Evolutionary conservation across 495 filamentous ascomycete genomes (phyloP).

Genomic region (Podospora tetraspora): DNA sequence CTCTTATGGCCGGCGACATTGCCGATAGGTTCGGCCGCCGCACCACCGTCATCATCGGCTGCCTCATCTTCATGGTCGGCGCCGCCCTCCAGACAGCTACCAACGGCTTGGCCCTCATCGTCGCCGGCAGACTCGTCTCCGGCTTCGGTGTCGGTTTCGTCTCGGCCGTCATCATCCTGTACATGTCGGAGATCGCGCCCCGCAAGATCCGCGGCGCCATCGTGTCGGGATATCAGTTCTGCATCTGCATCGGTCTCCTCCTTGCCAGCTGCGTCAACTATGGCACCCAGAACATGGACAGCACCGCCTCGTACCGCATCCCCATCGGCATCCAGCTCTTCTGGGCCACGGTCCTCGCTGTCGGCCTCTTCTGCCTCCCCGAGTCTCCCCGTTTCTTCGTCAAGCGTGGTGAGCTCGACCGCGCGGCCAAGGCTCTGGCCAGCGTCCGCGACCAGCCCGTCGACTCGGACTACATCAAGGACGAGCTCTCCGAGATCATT

Average conservation of each 20-base stretch:
- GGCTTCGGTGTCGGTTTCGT: conserved; percentile 62
- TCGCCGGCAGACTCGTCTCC: conserved; percentile 55
- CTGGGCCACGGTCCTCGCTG: conserved; percentile 61
- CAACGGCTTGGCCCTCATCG: conserved; percentile 27
- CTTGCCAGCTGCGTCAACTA: conserved; percentile 68
- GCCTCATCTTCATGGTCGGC: conserved; percentile 58
- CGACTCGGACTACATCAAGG: conserved; percentile 56
- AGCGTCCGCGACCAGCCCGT: conserved; percentile 61
- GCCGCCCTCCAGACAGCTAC: conserved; percentile 53
- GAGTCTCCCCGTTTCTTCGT: conserved; percentile 78
- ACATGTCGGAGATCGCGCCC: conserved; percentile 65
- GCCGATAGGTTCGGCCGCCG: conserved; percentile 65
- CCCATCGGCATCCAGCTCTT: conserved; percentile 63
- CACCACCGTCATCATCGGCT: conserved; percentile 61
- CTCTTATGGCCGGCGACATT: conserved; percentile 61
- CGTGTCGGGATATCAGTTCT: conserved; percentile 73
- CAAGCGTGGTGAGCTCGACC: conserved; percentile 59
- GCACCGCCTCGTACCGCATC: conserved; percentile 66
- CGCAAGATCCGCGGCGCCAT: conserved; percentile 66
- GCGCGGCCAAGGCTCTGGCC: conserved; percentile 55
- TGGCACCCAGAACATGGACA: conserved; percentile 56
- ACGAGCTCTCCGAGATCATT: conserved; percentile 72
- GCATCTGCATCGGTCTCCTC: conserved; percentile 66
- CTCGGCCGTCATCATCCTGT: conserved; percentile 66
- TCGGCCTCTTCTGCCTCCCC: conserved; percentile 56